A percentile compares a stretch with the other conserved stretches of the same genome.
These are phyloP conservation scores for Hygrocybe punicea DNA, from an alignment of 768 basidiomycete genomes.

Conservation along the genomic window DNA sequence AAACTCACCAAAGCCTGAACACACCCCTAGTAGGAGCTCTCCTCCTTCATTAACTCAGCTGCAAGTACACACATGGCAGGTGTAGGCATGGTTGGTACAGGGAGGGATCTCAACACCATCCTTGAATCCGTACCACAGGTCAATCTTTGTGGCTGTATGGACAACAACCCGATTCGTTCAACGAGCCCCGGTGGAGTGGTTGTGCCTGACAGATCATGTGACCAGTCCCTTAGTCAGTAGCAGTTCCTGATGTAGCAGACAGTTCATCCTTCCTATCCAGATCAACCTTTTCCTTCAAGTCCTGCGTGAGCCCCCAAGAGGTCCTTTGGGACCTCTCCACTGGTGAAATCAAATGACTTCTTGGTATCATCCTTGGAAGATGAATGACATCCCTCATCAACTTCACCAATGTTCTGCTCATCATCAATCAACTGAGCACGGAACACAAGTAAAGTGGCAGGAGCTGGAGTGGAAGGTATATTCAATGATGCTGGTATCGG, in stretches of 20 bases:
- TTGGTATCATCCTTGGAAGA: constrained; percentile 64
- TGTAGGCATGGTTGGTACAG: too few relatives aligned
- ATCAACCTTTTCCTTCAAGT: too few relatives aligned
- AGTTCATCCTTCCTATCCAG: too few relatives aligned
- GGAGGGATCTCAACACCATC: too few relatives aligned
- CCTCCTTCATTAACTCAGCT: too few relatives aligned
- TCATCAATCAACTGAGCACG: constrained; percentile 46
- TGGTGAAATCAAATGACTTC: constrained; percentile 82
- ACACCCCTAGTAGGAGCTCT: not conserved
- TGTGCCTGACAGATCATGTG: too few relatives aligned
- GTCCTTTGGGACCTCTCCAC: too few relatives aligned
- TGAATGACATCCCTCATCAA: constrained; percentile 38
- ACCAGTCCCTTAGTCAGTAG: too few relatives aligned
- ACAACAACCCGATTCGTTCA: constrained; percentile 75
- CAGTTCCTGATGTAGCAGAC: too few relatives aligned
- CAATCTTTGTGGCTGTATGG: constrained; percentile 67
- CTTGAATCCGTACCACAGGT: constrained; percentile 49
- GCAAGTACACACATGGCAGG: too few relatives aligned
- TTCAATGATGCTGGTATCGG: constrained; percentile 21
- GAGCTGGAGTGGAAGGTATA: constrained; percentile 14
- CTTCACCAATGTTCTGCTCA: constrained; percentile 37
- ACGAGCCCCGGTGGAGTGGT: constrained; percentile 68
- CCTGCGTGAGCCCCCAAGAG: too few relatives aligned
- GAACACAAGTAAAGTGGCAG: constrained; percentile 38
- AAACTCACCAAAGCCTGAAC: constrained; percentile 11